Percentiles rank a stretch among this genome's conserved stretches.
Evolutionary conservation across 352 stramenopile species (phyloP).

Genomic region (Phytophthora sojae): DNA sequence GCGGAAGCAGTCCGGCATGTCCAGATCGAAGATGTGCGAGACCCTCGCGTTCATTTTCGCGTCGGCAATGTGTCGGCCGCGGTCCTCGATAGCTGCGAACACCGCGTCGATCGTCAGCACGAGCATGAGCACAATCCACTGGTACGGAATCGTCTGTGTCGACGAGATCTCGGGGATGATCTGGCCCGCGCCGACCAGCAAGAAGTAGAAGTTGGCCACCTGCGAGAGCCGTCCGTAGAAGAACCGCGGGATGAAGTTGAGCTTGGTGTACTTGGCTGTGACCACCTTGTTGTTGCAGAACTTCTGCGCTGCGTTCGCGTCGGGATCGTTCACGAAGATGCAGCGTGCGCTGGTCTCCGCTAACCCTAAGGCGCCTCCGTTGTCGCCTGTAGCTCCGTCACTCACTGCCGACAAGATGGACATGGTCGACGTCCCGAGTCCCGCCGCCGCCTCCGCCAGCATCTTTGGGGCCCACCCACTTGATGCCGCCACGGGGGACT

Average conservation of each 20-base stretch:
- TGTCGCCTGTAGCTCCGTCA: conserved; percentile 21
- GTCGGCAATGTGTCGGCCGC: conserved; percentile 78
- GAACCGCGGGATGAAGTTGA: conserved; percentile 87
- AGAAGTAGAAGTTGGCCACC: conserved; percentile 91
- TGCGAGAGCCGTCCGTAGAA: conserved; percentile 88
- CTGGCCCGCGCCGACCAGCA: conserved; percentile 88
- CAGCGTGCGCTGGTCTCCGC: conserved; percentile 61
- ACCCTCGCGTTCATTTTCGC: conserved; percentile 82
- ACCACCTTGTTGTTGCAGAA: conserved; percentile 87
- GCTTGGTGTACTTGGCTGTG: conserved; percentile 90
- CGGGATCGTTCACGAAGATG: conserved; percentile 78
- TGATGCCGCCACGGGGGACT: conserved; percentile 26
- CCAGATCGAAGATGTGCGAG: conserved; percentile 71
- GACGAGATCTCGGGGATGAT: conserved; percentile 89
- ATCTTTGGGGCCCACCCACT: conserved; percentile 33
- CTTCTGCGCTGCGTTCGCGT: conserved; percentile 53
- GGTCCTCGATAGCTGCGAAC: conserved; percentile 88
- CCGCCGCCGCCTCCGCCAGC: conserved; percentile 34
- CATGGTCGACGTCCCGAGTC: conserved; percentile 36
- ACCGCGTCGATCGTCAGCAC: conserved; percentile 88
- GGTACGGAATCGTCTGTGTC: conserved; percentile 83
- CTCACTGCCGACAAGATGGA: conserved; percentile 36
- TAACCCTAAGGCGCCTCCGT: conserved; percentile 30
- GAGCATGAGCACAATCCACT: conserved; percentile 87
- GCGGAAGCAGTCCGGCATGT: conserved; percentile 52